Base-by-base conservation (phyloP, 1,284 basidiomycete species). In the Rhodotorula sp. region DNA sequence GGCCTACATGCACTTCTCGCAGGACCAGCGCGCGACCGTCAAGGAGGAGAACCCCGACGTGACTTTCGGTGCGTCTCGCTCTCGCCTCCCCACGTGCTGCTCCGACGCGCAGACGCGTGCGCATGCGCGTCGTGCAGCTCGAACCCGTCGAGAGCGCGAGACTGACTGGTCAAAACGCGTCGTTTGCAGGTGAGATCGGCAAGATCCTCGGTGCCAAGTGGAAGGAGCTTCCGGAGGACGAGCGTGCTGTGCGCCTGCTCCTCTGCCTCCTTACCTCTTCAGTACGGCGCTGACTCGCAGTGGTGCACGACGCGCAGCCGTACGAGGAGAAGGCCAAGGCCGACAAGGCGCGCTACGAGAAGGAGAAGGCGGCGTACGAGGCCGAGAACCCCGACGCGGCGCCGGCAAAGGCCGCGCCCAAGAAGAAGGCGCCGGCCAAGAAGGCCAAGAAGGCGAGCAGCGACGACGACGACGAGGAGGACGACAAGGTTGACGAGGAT, bases 1-100 rank as follows among this genome's bases (percentile, higher is more conserved):
- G 64, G 93, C 94, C 66, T 98, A 97, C 86, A 97, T 98, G 94
- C 95, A 95, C 90, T 97, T 97, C 87, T 90, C 89, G 80, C 92
- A 94, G 83, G 94, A 95, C 84, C 91, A 91, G 90, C 88, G 94
- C 81, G 91, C 96, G 84, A 88, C 90, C 80, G 91, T 97, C 87
- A 96, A 95, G 88, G 80, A 87, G 68, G 95, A 96, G 85, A 97
- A 97, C 86, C 92, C 93, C 67, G 92, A 94, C 72, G 94, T 93
- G 52, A 87, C 89, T 71, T 97, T 97, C 81, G 94, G 94, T 90
- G 73, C 68, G 88, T 85, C 75, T 74, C 74, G 61, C 25, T 54
- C 27, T 2, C 4, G 17, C 13, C 53, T 14, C 53, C 27, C 8
- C 25, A 16, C 52, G 7, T 7, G 12, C n/a, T 14, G 52, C 12